Percentiles rank a stretch among this genome's conserved stretches.
phyloP scores from a whole-genome alignment of 305 asterid species.

The Ilex paraguariensis region DNA sequence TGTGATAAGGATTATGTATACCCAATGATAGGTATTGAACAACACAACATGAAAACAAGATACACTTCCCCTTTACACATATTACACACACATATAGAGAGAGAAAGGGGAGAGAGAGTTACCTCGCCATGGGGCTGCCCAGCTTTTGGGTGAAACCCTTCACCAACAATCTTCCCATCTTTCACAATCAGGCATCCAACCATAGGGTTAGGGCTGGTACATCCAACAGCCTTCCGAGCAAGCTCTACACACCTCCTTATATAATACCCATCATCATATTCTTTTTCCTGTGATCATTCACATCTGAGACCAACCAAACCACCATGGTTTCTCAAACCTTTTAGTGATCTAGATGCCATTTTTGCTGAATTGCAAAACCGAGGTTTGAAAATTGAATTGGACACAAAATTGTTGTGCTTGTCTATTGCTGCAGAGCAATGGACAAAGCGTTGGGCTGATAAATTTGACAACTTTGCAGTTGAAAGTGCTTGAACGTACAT shows the following conservation, averaged over 20 bases:
- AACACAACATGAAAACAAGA: neutral
- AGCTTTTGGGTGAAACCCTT: conserved; percentile 97
- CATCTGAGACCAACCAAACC: conserved; percentile 32
- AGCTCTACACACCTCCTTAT: conserved; percentile 85
- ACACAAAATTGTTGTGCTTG: conserved; percentile 20
- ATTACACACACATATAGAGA: neutral
- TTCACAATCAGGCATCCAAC: conserved; percentile 93
- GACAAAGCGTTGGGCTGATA: neutral
- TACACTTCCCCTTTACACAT: neutral
- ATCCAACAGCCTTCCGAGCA: conserved; percentile 79
- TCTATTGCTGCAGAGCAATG: conserved; percentile 10
- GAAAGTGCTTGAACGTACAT: conserved; percentile 46
- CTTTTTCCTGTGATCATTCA: conserved; percentile 20
- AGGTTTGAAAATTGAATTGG: conserved; percentile 20
- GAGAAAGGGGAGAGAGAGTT: neutral
- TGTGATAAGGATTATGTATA: neutral
- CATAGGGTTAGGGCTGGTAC: conserved; percentile 95
- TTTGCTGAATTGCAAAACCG: conserved; percentile 38
- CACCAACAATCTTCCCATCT: conserved; percentile 77
- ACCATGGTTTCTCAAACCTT: conserved; percentile 24
- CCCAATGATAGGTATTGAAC: neutral
- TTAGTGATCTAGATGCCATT: conserved; percentile 32
- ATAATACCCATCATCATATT: conserved; percentile 59
- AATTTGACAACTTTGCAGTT: conserved; percentile 19
- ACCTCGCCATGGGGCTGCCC: conserved; percentile 99